These are phyloP conservation scores for Talaromyces amestolkiae DNA, from an alignment of 2,329 filamentous ascomycete species.

Conservation along the genomic window DNA sequence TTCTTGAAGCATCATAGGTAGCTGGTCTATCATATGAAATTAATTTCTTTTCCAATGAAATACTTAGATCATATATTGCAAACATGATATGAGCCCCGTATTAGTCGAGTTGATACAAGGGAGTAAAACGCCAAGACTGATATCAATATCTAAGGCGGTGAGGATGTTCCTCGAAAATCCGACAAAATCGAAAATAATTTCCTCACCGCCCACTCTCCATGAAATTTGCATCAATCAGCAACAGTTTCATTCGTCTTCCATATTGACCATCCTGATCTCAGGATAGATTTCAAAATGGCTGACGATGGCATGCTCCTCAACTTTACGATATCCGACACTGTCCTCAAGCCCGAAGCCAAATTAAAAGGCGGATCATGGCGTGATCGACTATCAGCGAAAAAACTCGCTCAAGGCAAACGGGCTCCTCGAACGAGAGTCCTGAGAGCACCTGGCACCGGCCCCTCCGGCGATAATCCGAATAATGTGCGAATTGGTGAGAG, in stretches of 20 bases:
- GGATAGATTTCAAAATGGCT: constrained; percentile 59
- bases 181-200: constrained; percentile 19
- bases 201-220: constrained; percentile 16
- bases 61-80: not conserved
- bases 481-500: constrained; percentile 29
- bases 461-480: constrained; percentile 32
- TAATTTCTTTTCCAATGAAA: not conserved
- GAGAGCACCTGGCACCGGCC: constrained; percentile 18
- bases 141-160: constrained; percentile 5
- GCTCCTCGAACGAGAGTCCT: constrained; percentile 26
- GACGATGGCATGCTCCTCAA: constrained; percentile 96
- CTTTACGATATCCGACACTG: constrained; percentile 69
- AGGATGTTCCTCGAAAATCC: constrained; percentile 11
- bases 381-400: constrained; percentile 78
- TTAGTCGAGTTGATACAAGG: not conserved
- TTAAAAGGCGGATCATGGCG: constrained; percentile 94
- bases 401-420: constrained; percentile 55
- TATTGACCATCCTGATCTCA: not conserved
- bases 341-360: constrained; percentile 58
- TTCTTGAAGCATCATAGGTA: not conserved
- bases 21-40: not conserved
- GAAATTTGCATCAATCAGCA: not conserved
- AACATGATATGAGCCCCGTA: not conserved
- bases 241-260: not conserved
- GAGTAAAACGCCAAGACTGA: not conserved